Percentiles rank a stretch among this genome's conserved stretches.
Conservation (phyloP, 805 yeast species). For the Teunomyces pallodes region DNA sequence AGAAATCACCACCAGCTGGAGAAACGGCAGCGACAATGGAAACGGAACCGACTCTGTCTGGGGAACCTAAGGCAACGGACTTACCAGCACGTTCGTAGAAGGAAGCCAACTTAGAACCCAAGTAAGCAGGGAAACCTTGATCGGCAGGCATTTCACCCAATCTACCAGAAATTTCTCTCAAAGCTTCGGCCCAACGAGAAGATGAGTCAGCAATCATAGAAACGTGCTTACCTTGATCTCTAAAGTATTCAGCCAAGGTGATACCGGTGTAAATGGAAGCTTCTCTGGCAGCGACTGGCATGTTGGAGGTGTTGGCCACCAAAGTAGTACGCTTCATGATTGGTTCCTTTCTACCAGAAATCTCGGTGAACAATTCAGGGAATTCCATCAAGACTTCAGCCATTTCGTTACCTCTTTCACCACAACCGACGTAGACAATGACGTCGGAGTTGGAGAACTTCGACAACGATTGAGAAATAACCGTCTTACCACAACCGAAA, state of each 20-base stretch:
- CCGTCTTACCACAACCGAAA: conserved; percentile 99
- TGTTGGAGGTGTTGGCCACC: conserved; percentile 97
- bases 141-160: conserved; percentile 99
- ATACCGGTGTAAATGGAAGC: conserved; percentile 99
- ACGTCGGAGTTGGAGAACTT: conserved; percentile 97
- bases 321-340: conserved; percentile 98
- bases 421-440: conserved; percentile 91
- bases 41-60: conserved; percentile 94
- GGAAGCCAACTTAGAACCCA: conserved; percentile 98
- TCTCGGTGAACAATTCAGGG: conserved; percentile 93
- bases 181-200: conserved; percentile 99
- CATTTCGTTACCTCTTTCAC: conserved; percentile 99
- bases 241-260: conserved; percentile 97
- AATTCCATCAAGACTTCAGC: conserved; percentile 99
- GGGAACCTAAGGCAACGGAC: conserved; percentile 92
- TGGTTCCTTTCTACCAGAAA: conserved; percentile 92
- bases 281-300: conserved; percentile 99
- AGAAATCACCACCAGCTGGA: conserved; percentile 99
- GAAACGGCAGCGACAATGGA: conserved; percentile 99
- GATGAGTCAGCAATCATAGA: conserved; percentile 99
- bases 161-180: conserved; percentile 99
- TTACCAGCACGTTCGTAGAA: conserved; percentile 99
- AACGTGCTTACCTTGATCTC: conserved; percentile 99
- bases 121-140: conserved; percentile 99
- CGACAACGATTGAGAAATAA: conserved; percentile 94